Base-by-base conservation (phyloP, 805 yeast genomes). In the Lipomyces chichibuensis region DNA sequence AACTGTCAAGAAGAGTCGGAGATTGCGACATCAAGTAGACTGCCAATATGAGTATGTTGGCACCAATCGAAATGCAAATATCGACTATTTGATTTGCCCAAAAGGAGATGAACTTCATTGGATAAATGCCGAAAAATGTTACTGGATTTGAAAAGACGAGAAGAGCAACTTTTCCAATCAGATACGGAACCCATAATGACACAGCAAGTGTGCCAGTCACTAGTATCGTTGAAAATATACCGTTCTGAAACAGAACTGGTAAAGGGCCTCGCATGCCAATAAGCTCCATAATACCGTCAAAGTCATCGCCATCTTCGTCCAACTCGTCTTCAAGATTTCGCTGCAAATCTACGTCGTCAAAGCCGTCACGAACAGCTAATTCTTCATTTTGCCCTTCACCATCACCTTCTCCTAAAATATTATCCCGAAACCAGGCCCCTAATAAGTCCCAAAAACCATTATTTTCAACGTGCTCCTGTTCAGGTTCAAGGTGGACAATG, bases 281-380 rank as follows among this genome's bases (percentile, higher is more conserved):
- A n/a, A 76, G 65, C 20, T 76, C 77, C 25, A 74, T 61, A 11
- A 75, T 60, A 3, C 77, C 79, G 23, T 73, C 76, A 17, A 68
- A 64, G 23, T 70, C 77, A 23, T 75, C 77, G 14, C 62, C 74
- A 2, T 64, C 72, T 8, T 67, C 74, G 29, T 73, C 69, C 23
- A 55, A 27, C 25, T 57, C 72, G 23, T 69, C 73, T 5, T 62
- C 73, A 14, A 53, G 53, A 25, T 67, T 66, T 14, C 64, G 60
- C 49, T 49, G 64, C 23, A 67, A 59, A 35, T 43, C 66, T 8
- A 32, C 65, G 23, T 58, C 66, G 29, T 51, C 63, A 46, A 25
- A 25, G 20, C 43, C 65, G n/a, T 17, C 62, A 7, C 46, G 33
- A 4, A n/a, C 55, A 35, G 11, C 39, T n/a, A 23, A 32, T 23